Conservation (phyloP, 2,329 filamentous ascomycete species). For the Hypoxylon sp. region DNA sequence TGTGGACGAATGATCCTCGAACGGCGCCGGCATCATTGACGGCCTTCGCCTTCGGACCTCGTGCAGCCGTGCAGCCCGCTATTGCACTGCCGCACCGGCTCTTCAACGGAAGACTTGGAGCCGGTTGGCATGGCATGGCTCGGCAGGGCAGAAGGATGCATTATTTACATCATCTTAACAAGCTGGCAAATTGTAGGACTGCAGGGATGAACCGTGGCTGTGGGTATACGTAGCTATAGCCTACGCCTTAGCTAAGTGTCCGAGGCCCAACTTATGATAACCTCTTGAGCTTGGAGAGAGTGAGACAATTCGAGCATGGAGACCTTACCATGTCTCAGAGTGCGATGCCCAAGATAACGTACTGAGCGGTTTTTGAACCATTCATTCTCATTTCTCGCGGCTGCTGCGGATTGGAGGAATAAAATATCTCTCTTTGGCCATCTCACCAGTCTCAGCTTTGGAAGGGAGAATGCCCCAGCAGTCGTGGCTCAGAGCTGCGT, state of each 20-base stretch:
- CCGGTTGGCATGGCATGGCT: background rate
- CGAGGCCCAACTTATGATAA: no score
- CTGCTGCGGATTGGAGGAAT: slow-evolving; percentile 19
- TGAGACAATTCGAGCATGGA: slow-evolving; percentile 11
- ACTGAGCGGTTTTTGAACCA: background rate
- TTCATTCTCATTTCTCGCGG: slow-evolving; percentile 13
- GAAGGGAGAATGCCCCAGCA: background rate
- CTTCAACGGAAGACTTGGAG: background rate
- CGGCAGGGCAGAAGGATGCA: background rate
- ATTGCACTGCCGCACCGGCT: background rate
- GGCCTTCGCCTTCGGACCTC: slow-evolving; percentile 6
- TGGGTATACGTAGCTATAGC: background rate
- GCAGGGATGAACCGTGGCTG: background rate
- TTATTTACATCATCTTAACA: slow-evolving; percentile 2
- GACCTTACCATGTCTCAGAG: background rate
- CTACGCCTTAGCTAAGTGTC: no score
- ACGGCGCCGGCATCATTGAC: background rate
- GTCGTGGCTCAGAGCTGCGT: slow-evolving; percentile 20
- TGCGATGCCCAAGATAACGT: background rate
- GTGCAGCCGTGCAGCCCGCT: no score
- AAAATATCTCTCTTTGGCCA: background rate
- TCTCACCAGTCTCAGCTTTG: background rate
- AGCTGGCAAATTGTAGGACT: background rate
- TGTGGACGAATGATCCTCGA: no score
- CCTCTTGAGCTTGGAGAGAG: background rate